A percentile compares a stretch with the other conserved stretches of the same genome.
phyloP scores from a whole-genome alignment of 1,284 basidiomycete species.

The Sporisorium iseilematis-ciliati region DNA sequence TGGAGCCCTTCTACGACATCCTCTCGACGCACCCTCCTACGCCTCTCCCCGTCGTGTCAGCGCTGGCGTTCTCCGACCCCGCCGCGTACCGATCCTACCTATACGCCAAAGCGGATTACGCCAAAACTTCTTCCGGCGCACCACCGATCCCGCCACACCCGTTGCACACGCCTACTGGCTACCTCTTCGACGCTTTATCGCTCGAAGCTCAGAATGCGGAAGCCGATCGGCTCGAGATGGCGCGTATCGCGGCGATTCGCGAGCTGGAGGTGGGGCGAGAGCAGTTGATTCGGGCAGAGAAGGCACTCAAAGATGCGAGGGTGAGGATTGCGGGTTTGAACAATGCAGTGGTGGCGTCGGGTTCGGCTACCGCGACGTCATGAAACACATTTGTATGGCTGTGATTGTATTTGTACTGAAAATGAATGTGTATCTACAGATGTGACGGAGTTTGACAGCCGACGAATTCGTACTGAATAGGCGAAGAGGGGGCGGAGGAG shows the following conservation, averaged over 20 bases:
- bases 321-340: conserved; percentile 27
- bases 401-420: conserved; percentile 14
- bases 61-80: conserved; percentile 61
- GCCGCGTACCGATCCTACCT: conserved; percentile 53
- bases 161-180: conserved; percentile 64
- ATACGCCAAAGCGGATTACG: conserved; percentile 21
- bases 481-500: conserved; percentile 1
- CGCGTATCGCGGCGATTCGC: conserved; percentile 76
- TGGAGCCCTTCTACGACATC: conserved; percentile 85
- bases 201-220: conserved; percentile 86
- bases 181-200: conserved; percentile 74
- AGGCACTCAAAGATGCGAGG: conserved; percentile 58
- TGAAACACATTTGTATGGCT: too few relatives aligned
- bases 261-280: conserved; percentile 68
- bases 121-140: not conserved
- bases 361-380: too few relatives aligned
- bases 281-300: conserved; percentile 67
- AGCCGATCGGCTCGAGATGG: conserved; percentile 81
- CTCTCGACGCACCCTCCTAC: conserved; percentile 86
- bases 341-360: conserved; percentile 10
- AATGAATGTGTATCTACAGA: not conserved
- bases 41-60: conserved; percentile 70
- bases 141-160: conserved; percentile 55
- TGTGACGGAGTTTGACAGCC: conserved; percentile 42
- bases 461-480: conserved; percentile 27